These are phyloP conservation scores for Sedum album DNA, from an alignment of 164 flowering plant species.

Conservation along the genomic window DNA sequence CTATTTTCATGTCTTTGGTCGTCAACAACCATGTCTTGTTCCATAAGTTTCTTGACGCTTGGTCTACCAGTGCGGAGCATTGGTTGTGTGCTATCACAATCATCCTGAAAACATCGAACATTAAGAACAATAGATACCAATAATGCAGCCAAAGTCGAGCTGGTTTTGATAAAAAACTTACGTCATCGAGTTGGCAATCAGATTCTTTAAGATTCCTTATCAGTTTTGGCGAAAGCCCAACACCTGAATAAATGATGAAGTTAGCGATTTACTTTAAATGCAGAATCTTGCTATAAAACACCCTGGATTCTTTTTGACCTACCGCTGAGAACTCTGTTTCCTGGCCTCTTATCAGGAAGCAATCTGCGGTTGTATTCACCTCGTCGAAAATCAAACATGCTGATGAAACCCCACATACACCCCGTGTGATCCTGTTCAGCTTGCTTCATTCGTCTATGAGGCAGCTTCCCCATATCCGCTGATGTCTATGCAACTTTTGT, in stretches of 20 bases:
- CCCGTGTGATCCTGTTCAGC: neutral
- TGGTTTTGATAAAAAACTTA: neutral
- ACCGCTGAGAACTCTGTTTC: neutral
- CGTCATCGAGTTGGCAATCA: neutral
- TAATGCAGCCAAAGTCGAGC: neutral
- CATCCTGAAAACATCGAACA: constrained; percentile 36
- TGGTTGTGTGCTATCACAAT: constrained; percentile 12
- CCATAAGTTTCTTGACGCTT: constrained; percentile 75
- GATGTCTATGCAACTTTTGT: neutral
- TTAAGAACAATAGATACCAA: neutral
- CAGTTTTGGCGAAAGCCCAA: neutral
- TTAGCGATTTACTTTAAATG: neutral
- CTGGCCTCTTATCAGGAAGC: neutral
- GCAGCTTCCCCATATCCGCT: neutral
- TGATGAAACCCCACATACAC: constrained; percentile 13
- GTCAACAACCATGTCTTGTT: constrained; percentile 60
- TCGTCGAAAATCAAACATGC: constrained; percentile 9
- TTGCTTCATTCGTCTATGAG: neutral
- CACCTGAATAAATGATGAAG: constrained; percentile 8
- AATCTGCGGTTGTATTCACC: constrained; percentile 4
- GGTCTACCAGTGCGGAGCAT: constrained; percentile 26
- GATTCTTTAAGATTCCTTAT: neutral
- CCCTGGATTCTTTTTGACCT: neutral
- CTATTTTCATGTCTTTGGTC: constrained; percentile 21
- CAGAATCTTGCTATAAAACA: neutral